Evolutionary conservation across 2,329 filamentous ascomycete species (phyloP), one percentile per base, ranked within the genome.

Genomic region (Iodosphaeria phyllophila): DNA sequence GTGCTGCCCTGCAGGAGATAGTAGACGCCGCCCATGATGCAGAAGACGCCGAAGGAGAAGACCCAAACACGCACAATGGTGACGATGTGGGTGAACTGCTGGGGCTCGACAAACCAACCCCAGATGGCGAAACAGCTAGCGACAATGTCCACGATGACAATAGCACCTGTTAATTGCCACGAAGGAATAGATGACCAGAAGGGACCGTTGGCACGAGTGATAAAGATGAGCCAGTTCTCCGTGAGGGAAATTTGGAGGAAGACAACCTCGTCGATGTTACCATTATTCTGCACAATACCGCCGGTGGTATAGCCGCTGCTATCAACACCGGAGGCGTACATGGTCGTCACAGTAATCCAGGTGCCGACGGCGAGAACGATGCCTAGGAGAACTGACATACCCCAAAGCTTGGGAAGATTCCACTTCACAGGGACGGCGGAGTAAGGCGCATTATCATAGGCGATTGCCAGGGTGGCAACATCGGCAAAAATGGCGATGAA

Each of bases 221-320:
- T 86, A 61, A 92, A 91, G 54, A 92, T 92, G 26, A 92, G 66
- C 82, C 83, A 92, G 59, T 91, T 92, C 64, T 92, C 79, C 31
- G 82, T 84, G 27, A 92, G 67, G 8, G 78, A 80, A 50, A 92
- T 79, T 56, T 92, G 70, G 18, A 92, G 72, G 67, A 92, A 92
- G 42, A 92, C 54, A 30, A 92, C 72, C 39, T 73, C 70, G 39
- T 92, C 79, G 28, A 78, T 58, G 46, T 74, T 66, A 64, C 82
- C 82, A 40, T 75, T 78, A 58, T 89, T 86, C 63, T 92, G 77
- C 36, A 84, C 76, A 40, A 92, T 86, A 65, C 82, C 82, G 40
- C 76, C 77, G 38, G 77, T 53, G 35, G 64, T 55, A n/a, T n/a
- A n/a, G 20, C 28, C 30, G n/a, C 31, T 20, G 9, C 18, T 20